A percentile compares a stretch with the other conserved stretches of the same genome.
Evolutionary conservation across 306 rosid species (phyloP).

Genomic region (Vicia sativa): DNA sequence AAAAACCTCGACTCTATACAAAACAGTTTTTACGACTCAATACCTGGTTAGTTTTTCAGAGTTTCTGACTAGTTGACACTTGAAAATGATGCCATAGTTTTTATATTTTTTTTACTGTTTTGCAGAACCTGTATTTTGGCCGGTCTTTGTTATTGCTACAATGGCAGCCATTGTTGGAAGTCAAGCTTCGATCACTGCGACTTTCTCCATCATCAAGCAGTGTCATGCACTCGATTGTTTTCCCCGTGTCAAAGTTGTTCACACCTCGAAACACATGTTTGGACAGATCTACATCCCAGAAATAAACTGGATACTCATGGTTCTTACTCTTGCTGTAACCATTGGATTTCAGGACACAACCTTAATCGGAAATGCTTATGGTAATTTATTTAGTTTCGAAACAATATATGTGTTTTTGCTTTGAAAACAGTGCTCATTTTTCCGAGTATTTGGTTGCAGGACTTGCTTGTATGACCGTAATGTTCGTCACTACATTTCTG

Average conservation of each 20-base stretch:
- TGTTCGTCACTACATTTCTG: constrained; percentile 79
- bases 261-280: constrained; percentile 63
- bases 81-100: constrained; percentile 26
- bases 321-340: constrained; percentile 78
- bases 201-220: constrained; percentile 86
- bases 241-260: constrained; percentile 34
- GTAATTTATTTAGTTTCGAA: constrained; percentile 41
- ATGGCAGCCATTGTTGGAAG: constrained; percentile 85
- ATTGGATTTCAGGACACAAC: constrained; percentile 78
- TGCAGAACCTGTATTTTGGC: constrained; percentile 77
- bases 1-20: constrained; percentile 48
- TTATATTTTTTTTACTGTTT: constrained; percentile 20
- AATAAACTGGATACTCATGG: constrained; percentile 89
- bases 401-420: background rate
- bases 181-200: constrained; percentile 81
- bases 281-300: constrained; percentile 92
- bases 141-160: constrained; percentile 73
- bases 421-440: background rate
- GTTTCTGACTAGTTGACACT: constrained; percentile 30
- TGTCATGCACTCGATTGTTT: constrained; percentile 71
- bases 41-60: constrained; percentile 66
- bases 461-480: constrained; percentile 77
- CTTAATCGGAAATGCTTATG: constrained; percentile 81
- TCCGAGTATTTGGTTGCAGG: constrained; percentile 52
- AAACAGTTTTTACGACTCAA: constrained; percentile 67